Evolutionary conservation across 225 moss, liverwort and hornwort genomes (phyloP), one percentile per base, ranked within the genome.

Genomic region (Physcomitrellopsis africana): DNA sequence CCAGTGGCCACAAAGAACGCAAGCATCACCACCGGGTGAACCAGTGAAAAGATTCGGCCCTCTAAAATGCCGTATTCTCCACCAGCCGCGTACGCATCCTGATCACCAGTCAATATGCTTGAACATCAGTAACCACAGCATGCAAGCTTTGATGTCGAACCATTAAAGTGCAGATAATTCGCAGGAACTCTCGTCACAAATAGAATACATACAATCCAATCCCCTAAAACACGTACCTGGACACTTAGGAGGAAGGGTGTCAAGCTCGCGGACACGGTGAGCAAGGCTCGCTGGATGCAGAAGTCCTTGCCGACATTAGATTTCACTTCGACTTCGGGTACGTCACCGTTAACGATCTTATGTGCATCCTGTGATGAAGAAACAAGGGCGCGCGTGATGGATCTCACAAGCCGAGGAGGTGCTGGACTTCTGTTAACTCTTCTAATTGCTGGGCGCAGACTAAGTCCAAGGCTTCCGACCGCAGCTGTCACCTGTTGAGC

Each of bases 1-100:
- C 89, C 82, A 8, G 99, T 99, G 44, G 79, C 70, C 10, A 18
- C 22, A 58, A 99, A 85, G 3, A 99, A 82, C 29, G 49, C 1
- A n/a, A 88, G 75, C 99, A 99, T 99, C 76, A 86, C 86, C 22
- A 85, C 24, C 4, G 99, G 99, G 59, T 99, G 99, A n/a, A 93
- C 1, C 9, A 99, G 90, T 5, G 99, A 84, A 52, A 89, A 12
- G 45, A 74, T 90, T 16, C 93, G 89, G 43, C 99, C 99, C 76
- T 99, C 99, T 65, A 99, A 76, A 9, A 99, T 72, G 10, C 95
- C 99, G 3, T 83, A 92, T 62, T 95, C 92, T 24, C 99, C 93
- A 17, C 69, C 78, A 8, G 64, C 88, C 17, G 95, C 99, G 60
- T 68, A 72, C 3, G 99, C 99, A 72, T 84, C 67, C 92, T 94